phyloP scores from a whole-genome alignment of 129 eudicot species.

The Flaveria robusta region DNA sequence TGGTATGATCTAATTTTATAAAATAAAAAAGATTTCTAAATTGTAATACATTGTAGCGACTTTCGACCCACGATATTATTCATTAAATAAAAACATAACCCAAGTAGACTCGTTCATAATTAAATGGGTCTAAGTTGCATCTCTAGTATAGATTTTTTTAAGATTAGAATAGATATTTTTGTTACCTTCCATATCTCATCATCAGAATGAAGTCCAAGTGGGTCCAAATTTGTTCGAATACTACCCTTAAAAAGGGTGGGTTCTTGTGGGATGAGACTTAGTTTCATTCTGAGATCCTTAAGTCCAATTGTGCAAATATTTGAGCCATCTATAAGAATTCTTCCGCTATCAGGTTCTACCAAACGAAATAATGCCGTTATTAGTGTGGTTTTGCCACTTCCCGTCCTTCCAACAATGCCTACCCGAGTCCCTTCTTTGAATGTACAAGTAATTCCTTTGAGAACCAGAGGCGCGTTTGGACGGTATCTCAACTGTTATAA shows the following conservation, averaged over 20 bases:
- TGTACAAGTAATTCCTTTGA: slow-evolving; percentile 78
- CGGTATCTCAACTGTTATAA: slow-evolving; percentile 67
- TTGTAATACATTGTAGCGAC: no score
- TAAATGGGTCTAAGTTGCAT: not conserved
- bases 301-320: slow-evolving; percentile 73
- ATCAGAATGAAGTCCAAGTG: slow-evolving; percentile 68
- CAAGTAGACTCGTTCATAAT: not conserved
- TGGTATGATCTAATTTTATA: no score
- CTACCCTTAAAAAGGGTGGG: slow-evolving; percentile 84
- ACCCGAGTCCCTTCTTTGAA: slow-evolving; percentile 74
- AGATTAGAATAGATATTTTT: not conserved
- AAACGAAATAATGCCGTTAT: slow-evolving; percentile 72
- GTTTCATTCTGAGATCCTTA: slow-evolving; percentile 70
- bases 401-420: slow-evolving; percentile 91
- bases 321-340: slow-evolving; percentile 58
- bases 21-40: no score
- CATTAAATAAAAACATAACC: not conserved
- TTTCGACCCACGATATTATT: no score
- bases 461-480: slow-evolving; percentile 74
- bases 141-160: not conserved
- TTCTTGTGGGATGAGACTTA: slow-evolving; percentile 88
- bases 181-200: slow-evolving; percentile 78
- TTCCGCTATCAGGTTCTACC: slow-evolving; percentile 68
- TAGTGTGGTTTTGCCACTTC: slow-evolving; percentile 90
- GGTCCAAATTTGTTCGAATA: slow-evolving; percentile 74